These are phyloP conservation scores for Neopestalotiopsis sp. DNA, from an alignment of 2,329 filamentous ascomycete species.

Conservation along the genomic window DNA sequence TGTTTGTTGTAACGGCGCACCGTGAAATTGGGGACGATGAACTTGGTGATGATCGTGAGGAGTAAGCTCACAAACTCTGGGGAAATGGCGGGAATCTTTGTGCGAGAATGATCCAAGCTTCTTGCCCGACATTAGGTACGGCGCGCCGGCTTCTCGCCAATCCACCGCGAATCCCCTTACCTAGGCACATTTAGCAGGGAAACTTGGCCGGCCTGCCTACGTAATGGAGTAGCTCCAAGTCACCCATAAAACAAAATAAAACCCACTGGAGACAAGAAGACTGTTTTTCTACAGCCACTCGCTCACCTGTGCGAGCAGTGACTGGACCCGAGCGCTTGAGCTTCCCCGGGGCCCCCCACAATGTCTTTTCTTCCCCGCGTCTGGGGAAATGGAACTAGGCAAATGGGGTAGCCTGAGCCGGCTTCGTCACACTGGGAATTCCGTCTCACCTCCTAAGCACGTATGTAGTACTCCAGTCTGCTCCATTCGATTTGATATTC, in stretches of 20 bases:
- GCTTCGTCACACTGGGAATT: background rate
- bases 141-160: background rate
- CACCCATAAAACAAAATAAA: background rate
- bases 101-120: slow-evolving; percentile 11
- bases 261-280: background rate
- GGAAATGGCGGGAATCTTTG: slow-evolving; percentile 4
- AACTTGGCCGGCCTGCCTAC: background rate
- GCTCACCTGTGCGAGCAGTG: background rate
- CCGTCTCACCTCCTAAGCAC: background rate
- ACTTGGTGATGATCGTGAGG: slow-evolving; percentile 12
- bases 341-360: slow-evolving; percentile 6
- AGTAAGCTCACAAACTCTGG: slow-evolving; percentile 4
- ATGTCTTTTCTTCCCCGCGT: slow-evolving; percentile 8
- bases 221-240: background rate
- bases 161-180: background rate
- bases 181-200: background rate
- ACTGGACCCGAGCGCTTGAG: background rate
- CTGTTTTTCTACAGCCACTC: background rate
- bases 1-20: slow-evolving; percentile 2
- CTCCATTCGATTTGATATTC: background rate
- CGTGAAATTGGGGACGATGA: background rate
- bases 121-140: background rate
- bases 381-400: slow-evolving; percentile 10
- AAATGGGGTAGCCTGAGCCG: slow-evolving; percentile 1
- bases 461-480: background rate